A percentile compares a stretch with the other conserved stretches of the same genome.
Conservation (phyloP, 2,329 filamentous ascomycete genomes). For the Cercospora zeae-maydis region DNA sequence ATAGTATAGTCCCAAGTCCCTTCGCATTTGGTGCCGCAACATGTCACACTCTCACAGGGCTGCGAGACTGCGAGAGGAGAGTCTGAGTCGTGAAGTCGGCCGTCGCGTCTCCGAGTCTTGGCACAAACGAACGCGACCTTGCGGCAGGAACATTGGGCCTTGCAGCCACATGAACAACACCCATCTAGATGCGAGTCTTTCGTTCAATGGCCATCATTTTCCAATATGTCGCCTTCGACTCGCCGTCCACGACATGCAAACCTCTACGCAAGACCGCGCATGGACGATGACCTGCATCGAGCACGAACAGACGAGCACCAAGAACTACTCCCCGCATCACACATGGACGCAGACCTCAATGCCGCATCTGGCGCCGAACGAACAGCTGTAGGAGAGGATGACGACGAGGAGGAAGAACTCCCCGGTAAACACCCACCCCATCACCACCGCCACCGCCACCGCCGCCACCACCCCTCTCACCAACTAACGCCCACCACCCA, state of each 20-base stretch:
- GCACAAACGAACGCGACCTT: constrained; percentile 3
- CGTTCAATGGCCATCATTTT: not conserved
- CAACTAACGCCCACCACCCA: no score
- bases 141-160: not conserved
- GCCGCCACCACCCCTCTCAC: not conserved
- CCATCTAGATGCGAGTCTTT: not conserved
- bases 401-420: constrained; percentile 22
- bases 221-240: constrained; percentile 5
- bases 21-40: not conserved
- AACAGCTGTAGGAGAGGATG: constrained; percentile 30
- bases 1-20: not conserved
- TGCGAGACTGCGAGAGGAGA: not conserved
- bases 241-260: constrained; percentile 9
- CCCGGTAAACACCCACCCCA: not conserved
- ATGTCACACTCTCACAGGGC: not conserved
- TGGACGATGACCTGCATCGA: constrained; percentile 1
- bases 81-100: not conserved
- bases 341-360: not conserved
- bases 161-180: not conserved
- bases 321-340: constrained; percentile 10
- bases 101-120: not conserved
- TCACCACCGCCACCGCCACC: not conserved
- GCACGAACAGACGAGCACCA: constrained; percentile 17
- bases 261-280: constrained; percentile 6
- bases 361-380: constrained; percentile 9